Conservation (phyloP, 2,329 filamentous ascomycete genomes). For the Dactylonectria estremocensis region DNA sequence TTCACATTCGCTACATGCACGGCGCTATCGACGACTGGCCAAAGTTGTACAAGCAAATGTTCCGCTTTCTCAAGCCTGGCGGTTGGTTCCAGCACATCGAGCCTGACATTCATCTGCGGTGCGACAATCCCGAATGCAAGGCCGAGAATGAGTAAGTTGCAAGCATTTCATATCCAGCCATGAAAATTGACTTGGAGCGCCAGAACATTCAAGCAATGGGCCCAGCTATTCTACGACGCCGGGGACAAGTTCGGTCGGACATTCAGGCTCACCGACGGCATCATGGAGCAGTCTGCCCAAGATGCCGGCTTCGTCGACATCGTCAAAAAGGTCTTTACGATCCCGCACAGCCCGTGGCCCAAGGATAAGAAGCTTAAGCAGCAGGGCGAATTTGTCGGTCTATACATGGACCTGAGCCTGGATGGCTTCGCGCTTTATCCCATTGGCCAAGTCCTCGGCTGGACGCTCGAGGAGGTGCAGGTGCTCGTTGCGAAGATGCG, state of each 20-base stretch:
- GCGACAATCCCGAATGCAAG: constrained; percentile 24
- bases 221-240: constrained; percentile 36
- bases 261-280: constrained; percentile 31
- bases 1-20: constrained; percentile 38
- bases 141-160: constrained; percentile 31
- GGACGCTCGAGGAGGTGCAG: constrained; percentile 23
- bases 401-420: constrained; percentile 31
- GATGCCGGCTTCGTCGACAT: constrained; percentile 31
- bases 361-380: constrained; percentile 33
- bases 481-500: constrained; percentile 29
- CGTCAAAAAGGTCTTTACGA: constrained; percentile 14
- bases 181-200: no score
- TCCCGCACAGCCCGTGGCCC: constrained; percentile 33
- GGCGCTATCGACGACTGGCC: constrained; percentile 35
- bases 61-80: constrained; percentile 31
- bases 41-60: constrained; percentile 35
- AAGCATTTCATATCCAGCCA: no score
- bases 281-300: constrained; percentile 22
- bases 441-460: constrained; percentile 24
- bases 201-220: constrained; percentile 35
- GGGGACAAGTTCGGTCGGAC: constrained; percentile 33
- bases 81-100: constrained; percentile 40
- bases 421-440: constrained; percentile 30
- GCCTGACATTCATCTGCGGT: constrained; percentile 32
- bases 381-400: constrained; percentile 28